Evolutionary conservation across 2,329 filamentous ascomycete species (phyloP), one percentile per base, ranked within the genome.

Genomic region (Tolypocladium ophioglossoides): DNA sequence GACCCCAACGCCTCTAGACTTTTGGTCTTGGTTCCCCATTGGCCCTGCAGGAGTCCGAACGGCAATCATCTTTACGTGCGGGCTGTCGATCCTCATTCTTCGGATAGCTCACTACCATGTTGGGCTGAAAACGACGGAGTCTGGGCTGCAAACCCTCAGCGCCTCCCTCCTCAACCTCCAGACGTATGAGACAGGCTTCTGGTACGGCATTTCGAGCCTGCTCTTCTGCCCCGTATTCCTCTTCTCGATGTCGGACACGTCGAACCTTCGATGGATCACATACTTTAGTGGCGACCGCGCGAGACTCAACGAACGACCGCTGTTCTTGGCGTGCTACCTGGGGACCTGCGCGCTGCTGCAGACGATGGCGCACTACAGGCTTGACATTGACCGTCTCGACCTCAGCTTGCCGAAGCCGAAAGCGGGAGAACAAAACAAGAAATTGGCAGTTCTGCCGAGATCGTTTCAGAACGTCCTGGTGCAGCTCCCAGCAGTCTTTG

Each of bases 1-100:
- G 50, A 62, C 55, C 10, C 16, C 7, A 14, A n/a, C 35, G 7
- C n/a, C 24, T 39, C 38, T 20, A 92, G 89, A 83, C 51, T 73
- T 96, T 57, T 96, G 90, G 91, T 77, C 84, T 62, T 92, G 89
- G 87, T 90, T 95, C 61, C 91, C 91, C 27, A 63, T 96, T 40
- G 88, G 90, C 52, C 78, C 78, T 54, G 82, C 86, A 47, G 90
- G 89, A 56, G 70, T 95, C 54, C 86, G 91, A 62, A 81, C 89
- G 7, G 66, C 85, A 18, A 78, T 90, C 58, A 80, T 96, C 59
- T 92, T 91, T 72, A 74, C 87, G 57, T 86, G 85, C 62, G 84
- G 83, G 56, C 80, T 96, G 56, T 75, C 83, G 54, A 79, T 96
- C 61, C 88, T 95, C 72, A 79, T 96, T 61, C 80, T 96, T 52